Evolutionary conservation across 257 asterid genomes (phyloP).

Genomic region (Paraleonurus japonicus): DNA sequence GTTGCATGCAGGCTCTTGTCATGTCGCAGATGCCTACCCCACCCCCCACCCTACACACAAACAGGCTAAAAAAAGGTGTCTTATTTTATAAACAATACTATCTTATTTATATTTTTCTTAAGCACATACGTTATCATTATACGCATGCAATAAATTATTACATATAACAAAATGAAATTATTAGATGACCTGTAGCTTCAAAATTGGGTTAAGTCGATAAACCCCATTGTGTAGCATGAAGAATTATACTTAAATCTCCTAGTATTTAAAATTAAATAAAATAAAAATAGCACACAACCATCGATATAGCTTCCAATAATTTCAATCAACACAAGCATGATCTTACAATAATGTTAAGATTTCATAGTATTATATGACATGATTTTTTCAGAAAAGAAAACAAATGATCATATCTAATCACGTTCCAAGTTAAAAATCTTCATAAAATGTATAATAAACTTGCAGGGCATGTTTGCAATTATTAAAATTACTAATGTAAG

Average conservation of each 20-base stretch:
- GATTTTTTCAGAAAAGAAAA: background rate
- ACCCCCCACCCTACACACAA: background rate
- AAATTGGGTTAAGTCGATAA: background rate
- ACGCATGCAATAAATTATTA: background rate
- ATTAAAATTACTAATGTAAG: conserved; percentile 21
- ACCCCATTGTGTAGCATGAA: background rate
- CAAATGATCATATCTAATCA: background rate
- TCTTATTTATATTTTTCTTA: background rate
- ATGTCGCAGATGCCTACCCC: too few relatives aligned
- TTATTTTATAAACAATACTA: background rate
- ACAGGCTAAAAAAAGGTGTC: background rate
- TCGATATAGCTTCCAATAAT: background rate
- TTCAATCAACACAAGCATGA: background rate
- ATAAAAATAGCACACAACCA: background rate
- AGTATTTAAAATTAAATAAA: too few relatives aligned
- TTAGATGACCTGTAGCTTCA: background rate
- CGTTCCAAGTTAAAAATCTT: background rate
- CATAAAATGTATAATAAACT: background rate
- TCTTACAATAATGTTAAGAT: background rate
- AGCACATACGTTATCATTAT: background rate
- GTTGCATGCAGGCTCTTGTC: background rate
- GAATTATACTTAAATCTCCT: background rate
- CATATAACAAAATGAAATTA: background rate
- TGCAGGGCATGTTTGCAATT: conserved; percentile 11
- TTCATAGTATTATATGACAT: background rate